Evolutionary conservation across 129 eudicot species (phyloP).

Genomic region (Helichrysum umbraculigerum): DNA sequence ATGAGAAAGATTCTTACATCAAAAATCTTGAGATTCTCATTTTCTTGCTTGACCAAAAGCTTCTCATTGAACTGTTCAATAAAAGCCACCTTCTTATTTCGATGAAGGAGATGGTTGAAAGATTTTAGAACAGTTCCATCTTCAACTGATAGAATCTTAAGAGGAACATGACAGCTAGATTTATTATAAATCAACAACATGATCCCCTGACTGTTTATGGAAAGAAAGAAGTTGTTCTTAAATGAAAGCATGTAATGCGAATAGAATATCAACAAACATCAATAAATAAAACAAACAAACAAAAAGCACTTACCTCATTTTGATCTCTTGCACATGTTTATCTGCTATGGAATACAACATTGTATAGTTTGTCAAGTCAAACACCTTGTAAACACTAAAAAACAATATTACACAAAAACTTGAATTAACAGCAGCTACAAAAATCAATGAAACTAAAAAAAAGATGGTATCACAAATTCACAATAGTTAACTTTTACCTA

Average conservation of each 20-base stretch:
- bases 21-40: conserved; percentile 71
- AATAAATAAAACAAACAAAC: too few relatives aligned
- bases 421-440: not conserved
- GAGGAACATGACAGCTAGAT: conserved; percentile 71
- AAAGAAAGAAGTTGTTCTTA: not conserved
- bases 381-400: conserved; percentile 63
- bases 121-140: conserved; percentile 90
- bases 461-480: not conserved
- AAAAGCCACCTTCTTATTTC: conserved; percentile 89
- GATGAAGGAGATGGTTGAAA: conserved; percentile 85
- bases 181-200: conserved; percentile 80
- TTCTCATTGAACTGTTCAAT: conserved; percentile 63
- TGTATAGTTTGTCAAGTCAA: conserved; percentile 63
- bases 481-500: not conserved
- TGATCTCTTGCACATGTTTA: conserved; percentile 74
- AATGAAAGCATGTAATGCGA: too few relatives aligned
- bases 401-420: not conserved
- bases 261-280: too few relatives aligned
- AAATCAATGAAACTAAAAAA: not conserved
- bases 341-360: conserved; percentile 77
- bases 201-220: conserved; percentile 70
- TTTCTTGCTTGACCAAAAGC: too few relatives aligned
- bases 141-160: conserved; percentile 88
- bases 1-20: conserved; percentile 49
- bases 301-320: conserved; percentile 50